Conservation (phyloP, 352 stramenopile genomes). For the Pythium volutum region DNA sequence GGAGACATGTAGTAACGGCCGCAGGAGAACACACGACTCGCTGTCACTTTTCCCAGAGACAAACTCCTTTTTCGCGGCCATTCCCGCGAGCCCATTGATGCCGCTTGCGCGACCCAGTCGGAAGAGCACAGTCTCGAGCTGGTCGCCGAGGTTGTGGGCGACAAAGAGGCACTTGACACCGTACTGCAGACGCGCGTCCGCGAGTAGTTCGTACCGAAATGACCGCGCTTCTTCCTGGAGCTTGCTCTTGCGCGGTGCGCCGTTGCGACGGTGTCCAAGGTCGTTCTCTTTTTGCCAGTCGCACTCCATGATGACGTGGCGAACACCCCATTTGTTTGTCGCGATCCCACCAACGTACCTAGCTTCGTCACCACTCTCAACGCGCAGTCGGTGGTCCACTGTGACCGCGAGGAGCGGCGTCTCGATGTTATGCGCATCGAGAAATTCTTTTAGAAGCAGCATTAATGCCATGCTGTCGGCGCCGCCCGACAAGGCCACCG, state of each 20-base stretch:
- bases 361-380: constrained; percentile 64
- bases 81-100: constrained; percentile 73
- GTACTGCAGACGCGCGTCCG: constrained; percentile 44
- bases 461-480: constrained; percentile 81
- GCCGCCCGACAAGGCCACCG: constrained; percentile 71
- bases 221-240: constrained; percentile 68
- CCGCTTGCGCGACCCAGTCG: constrained; percentile 69
- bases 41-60: not conserved
- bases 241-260: constrained; percentile 53
- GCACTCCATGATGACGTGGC: constrained; percentile 49
- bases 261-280: not conserved
- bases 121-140: constrained; percentile 80
- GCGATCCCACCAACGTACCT: constrained; percentile 47
- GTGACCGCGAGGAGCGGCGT: constrained; percentile 77
- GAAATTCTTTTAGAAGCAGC: constrained; percentile 65
- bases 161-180: constrained; percentile 71
- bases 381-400: constrained; percentile 69
- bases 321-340: constrained; percentile 35
- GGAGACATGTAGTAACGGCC: constrained; percentile 54
- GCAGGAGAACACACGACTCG: constrained; percentile 34
- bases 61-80: constrained; percentile 27
- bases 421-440: constrained; percentile 40
- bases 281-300: constrained; percentile 36
- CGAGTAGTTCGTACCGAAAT: constrained; percentile 67
- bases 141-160: constrained; percentile 74